These are phyloP conservation scores for Vinca major DNA, from an alignment of 305 asterid genomes.

Conservation along the genomic window DNA sequence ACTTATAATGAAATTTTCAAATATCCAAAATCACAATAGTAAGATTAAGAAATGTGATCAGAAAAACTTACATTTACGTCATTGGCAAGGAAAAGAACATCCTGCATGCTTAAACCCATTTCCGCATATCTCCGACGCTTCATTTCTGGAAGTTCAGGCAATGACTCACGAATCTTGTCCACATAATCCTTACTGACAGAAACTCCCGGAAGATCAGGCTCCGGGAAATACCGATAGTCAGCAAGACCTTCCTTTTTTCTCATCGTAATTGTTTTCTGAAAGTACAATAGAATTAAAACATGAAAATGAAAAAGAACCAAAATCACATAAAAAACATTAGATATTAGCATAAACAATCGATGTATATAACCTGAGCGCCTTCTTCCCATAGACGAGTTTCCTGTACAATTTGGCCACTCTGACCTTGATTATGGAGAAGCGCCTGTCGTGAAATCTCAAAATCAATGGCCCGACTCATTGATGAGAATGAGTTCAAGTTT, in stretches of 20 bases:
- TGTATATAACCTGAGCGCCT: constrained; percentile 76
- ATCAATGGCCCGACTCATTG: constrained; percentile 88
- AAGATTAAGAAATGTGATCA: constrained; percentile 4
- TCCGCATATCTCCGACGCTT: constrained; percentile 80
- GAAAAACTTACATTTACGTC: constrained; percentile 53
- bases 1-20: constrained; percentile 9
- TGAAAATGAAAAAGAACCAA: constrained; percentile 6
- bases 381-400: constrained; percentile 99
- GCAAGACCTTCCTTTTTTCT: constrained; percentile 98
- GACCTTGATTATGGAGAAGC: constrained; percentile 67
- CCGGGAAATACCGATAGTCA: constrained; percentile 96
- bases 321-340: not conserved
- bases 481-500: constrained; percentile 88
- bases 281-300: constrained; percentile 17
- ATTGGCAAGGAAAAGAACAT: constrained; percentile 84
- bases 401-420: constrained; percentile 71
- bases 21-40: constrained; percentile 12
- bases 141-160: constrained; percentile 93
- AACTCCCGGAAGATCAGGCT: constrained; percentile 97
- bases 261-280: constrained; percentile 90
- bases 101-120: constrained; percentile 92
- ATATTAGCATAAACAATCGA: constrained; percentile 16
- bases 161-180: constrained; percentile 42
- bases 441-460: constrained; percentile 90
- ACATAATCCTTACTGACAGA: constrained; percentile 55